Percentiles rank a stretch among this genome's conserved stretches.
phyloP scores from a whole-genome alignment of 176 grass and related monocot species.

The Neostapfia colusana region DNA sequence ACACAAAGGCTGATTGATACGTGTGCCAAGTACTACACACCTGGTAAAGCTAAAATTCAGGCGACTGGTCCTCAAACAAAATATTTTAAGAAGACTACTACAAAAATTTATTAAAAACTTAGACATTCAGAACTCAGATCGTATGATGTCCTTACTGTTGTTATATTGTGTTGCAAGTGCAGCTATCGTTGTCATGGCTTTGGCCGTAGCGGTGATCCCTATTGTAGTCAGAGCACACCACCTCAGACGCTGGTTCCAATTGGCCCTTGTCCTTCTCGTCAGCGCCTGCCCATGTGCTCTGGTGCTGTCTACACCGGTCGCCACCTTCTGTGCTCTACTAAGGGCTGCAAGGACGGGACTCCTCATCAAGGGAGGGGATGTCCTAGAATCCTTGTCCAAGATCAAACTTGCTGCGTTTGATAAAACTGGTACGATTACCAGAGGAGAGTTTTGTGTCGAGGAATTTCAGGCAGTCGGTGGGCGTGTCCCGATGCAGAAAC shows the following conservation, averaged over 20 bases:
- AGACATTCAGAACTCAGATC: not conserved
- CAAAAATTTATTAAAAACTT: not conserved
- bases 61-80: not conserved
- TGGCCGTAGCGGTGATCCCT: constrained; percentile 65
- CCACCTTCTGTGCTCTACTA: constrained; percentile 90
- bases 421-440: constrained; percentile 93
- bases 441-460: constrained; percentile 77
- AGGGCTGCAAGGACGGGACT: constrained; percentile 73
- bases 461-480: constrained; percentile 51
- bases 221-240: constrained; percentile 43
- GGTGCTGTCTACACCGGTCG: constrained; percentile 83
- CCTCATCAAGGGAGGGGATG: constrained; percentile 91
- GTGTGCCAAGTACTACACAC: constrained; percentile 93
- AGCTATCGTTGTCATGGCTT: constrained; percentile 76
- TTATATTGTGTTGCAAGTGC: constrained; percentile 41
- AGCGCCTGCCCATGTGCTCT: constrained; percentile 93
- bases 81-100: not conserved
- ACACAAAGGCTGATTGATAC: constrained; percentile 84
- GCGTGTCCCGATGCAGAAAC: constrained; percentile 44
- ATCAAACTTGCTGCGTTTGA: constrained; percentile 83
- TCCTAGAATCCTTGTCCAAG: constrained; percentile 72
- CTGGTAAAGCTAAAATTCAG: constrained; percentile 43
- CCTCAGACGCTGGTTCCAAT: constrained; percentile 57
- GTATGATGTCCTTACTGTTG: constrained; percentile 27
- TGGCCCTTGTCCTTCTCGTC: constrained; percentile 85